A percentile compares a stretch with the other conserved stretches of the same genome.
These are phyloP conservation scores for Colletotrichum simmondsii DNA, from an alignment of 2,329 filamentous ascomycete species.

Conservation along the genomic window DNA sequence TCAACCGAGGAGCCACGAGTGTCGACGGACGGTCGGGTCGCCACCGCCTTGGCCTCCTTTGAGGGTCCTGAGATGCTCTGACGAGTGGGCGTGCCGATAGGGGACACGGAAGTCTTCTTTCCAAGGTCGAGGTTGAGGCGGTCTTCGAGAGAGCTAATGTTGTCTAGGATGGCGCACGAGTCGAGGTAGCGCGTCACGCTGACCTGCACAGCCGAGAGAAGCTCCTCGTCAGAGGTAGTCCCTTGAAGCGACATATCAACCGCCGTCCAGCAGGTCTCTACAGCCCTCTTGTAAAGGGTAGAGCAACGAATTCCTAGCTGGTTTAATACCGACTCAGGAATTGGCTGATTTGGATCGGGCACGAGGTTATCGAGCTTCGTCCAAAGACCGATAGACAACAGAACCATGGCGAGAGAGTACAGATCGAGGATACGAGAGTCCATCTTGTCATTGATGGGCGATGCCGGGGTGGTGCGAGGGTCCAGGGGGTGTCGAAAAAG, in stretches of 20 bases:
- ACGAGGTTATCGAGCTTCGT: slow-evolving; percentile 69
- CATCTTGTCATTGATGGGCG: slow-evolving; percentile 58
- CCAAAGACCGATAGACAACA: slow-evolving; percentile 83
- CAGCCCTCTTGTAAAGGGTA: slow-evolving; percentile 79
- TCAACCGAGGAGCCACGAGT: slow-evolving; percentile 48
- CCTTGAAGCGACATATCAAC: slow-evolving; percentile 70
- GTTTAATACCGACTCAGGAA: slow-evolving; percentile 70
- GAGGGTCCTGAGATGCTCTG: slow-evolving; percentile 26
- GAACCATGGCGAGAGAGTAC: slow-evolving; percentile 78
- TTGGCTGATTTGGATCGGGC: slow-evolving; percentile 56
- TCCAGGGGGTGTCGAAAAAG: slow-evolving; percentile 77
- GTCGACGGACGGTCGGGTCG: slow-evolving; percentile 45
- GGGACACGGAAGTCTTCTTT: slow-evolving; percentile 33
- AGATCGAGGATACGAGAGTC: slow-evolving; percentile 73
- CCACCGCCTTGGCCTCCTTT: slow-evolving; percentile 14
- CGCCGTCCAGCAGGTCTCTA: slow-evolving; percentile 77
- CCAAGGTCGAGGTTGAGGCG: slow-evolving; percentile 60
- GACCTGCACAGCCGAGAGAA: slow-evolving; percentile 64
- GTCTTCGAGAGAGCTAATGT: slow-evolving; percentile 66
- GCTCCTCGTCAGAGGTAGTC: slow-evolving; percentile 57
- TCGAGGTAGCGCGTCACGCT: slow-evolving; percentile 69
- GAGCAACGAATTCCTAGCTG: slow-evolving; percentile 76
- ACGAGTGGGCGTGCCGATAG: neutral
- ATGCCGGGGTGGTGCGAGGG: slow-evolving; percentile 60
- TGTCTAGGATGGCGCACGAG: slow-evolving; percentile 71